Base-by-base conservation (phyloP, 2,329 filamentous ascomycete species). In the Diaporthe sp. region DNA sequence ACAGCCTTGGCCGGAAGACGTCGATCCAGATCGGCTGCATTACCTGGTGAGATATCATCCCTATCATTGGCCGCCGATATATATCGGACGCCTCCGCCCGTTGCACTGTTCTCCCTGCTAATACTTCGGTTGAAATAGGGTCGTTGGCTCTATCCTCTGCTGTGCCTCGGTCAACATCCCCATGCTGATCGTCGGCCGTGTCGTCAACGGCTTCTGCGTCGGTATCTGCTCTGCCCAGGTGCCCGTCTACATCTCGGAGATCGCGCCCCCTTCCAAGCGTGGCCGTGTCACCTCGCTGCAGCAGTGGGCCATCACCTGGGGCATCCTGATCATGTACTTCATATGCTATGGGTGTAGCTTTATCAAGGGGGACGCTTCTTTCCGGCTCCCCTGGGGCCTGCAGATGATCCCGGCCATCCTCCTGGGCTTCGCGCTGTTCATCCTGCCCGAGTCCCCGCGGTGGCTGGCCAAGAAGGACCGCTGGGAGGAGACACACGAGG, bases 191-290 rank as follows among this genome's bases (percentile, higher is more conserved):
- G 91, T 90, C 37, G 92, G 93, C 65, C 92, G 93, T 79, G 82
- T 94, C 82, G 90, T 95, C 85, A 94, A 94, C 84, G 93, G 93
- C 76, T 82, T 94, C 78, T 90, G 90, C 65, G 92, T 94, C 76
- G 93, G 93, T 78, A 94, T 94, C 81, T 92, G 90, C 82, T 94
- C 92, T 34, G 92, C 93, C 37, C 92, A 94, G 81, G 93, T 94
- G 2, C 92, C 92, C 0, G 92, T 94, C 75, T 94, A 94, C 82
- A 90, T 94, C 68, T 90, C 91, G 44, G 93, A 94, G 81, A 81
- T 93, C 34, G 89, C 87, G 0, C 86, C 85, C 82, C 79, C 89
- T 82, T 87, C 85, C 77, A 84, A 83, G 78, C 82, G 86, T 51
- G 86, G 86, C 39, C 84, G 84, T 15, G 81, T 87, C 44, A 85